These are phyloP conservation scores for Neurospora sp. DNA, from an alignment of 495 filamentous ascomycete species.

Conservation along the genomic window DNA sequence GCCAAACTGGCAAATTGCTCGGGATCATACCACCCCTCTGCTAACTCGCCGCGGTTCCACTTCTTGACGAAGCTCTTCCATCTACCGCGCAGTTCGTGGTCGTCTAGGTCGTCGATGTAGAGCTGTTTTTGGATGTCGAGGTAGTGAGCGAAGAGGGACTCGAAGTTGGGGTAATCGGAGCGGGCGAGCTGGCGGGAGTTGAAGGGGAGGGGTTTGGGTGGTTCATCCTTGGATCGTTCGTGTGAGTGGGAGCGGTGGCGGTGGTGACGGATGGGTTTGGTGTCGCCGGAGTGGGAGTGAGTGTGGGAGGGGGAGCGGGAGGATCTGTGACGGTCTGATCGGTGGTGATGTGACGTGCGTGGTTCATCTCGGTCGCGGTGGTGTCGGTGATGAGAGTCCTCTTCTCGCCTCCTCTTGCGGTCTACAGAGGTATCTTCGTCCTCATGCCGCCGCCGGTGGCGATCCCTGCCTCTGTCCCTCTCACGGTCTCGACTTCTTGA, in stretches of 20 bases:
- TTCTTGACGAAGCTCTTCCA: constrained; percentile 91
- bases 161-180: constrained; percentile 50
- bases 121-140: constrained; percentile 81
- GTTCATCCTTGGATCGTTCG: background rate
- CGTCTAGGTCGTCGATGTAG: constrained; percentile 50
- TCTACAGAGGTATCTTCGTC: background rate
- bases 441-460: background rate
- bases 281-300: constrained; percentile 6
- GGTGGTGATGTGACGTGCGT: too few relatives aligned
- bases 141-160: constrained; percentile 72
- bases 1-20: constrained; percentile 43
- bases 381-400: background rate
- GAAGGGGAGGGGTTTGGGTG: constrained; percentile 47
- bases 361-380: too few relatives aligned
- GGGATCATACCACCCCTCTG: constrained; percentile 90
- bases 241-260: background rate
- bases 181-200: constrained; percentile 54
- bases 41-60: constrained; percentile 92
- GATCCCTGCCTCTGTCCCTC: background rate
- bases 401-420: background rate
- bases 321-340: constrained; percentile 1
- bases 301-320: constrained; percentile 1
- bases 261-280: background rate
- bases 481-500: background rate
- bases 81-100: constrained; percentile 63